phyloP scores from a whole-genome alignment of 2,329 filamentous ascomycete genomes.

The Chrysoporthe austroafricana region DNA sequence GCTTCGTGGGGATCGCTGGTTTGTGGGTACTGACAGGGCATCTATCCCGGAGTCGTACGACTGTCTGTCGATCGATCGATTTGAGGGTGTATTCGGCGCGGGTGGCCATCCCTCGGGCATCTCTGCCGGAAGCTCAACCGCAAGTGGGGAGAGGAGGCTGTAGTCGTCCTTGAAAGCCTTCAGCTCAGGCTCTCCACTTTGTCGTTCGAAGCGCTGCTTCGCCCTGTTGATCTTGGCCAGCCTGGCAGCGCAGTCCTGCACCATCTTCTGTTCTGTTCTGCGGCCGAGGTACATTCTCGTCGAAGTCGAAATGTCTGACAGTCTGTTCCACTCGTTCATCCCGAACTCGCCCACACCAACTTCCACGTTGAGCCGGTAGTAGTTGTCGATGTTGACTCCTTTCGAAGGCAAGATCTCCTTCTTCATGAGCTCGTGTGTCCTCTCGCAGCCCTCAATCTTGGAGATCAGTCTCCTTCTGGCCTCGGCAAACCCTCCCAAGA shows the following conservation, averaged over 20 bases:
- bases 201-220: constrained; percentile 67
- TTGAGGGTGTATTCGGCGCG: constrained; percentile 43
- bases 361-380: constrained; percentile 96
- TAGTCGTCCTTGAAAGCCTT: constrained; percentile 45
- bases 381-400: constrained; percentile 84
- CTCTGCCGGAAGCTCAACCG: constrained; percentile 63
- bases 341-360: constrained; percentile 95
- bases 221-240: constrained; percentile 82
- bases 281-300: constrained; percentile 82
- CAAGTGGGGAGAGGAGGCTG: constrained; percentile 50
- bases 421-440: constrained; percentile 84
- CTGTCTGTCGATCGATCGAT: constrained; percentile 40
- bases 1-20: constrained; percentile 52
- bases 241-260: constrained; percentile 75
- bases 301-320: constrained; percentile 93
- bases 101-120: constrained; percentile 47
- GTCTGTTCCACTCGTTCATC: constrained; percentile 96
- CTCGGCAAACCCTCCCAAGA: constrained; percentile 90
- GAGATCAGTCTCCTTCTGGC: constrained; percentile 80
- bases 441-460: constrained; percentile 95
- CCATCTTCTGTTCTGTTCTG: constrained; percentile 75
- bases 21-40: constrained; percentile 47
- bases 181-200: constrained; percentile 48
- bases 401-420: constrained; percentile 76
- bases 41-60: constrained; percentile 63